Base-by-base conservation (phyloP, 805 yeast genomes). In the Candida stauntonica region DNA sequence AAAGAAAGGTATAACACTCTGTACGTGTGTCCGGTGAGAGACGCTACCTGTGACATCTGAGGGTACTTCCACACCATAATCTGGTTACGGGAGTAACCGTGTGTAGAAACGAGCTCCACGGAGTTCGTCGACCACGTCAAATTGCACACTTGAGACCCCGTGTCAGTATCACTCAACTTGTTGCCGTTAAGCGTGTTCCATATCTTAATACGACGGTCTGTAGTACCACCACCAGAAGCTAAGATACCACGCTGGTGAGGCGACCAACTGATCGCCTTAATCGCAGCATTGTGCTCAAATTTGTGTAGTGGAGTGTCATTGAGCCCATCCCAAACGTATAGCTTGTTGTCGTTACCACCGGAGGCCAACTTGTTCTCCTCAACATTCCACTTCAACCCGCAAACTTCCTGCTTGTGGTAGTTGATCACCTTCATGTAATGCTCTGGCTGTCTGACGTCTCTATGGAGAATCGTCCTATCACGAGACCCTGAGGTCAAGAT, bases 181-280 rank as follows among this genome's bases (percentile, higher is more conserved):
- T 71, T 59, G 1, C 96, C 96, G 7, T 83, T 85, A 31, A 80
- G 63, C 0, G 95, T 83, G 59, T 89, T 93, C 98, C 98, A 93
- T 17, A 88, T 78, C 60, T 89, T 86, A 50, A 93, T 82, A 28
- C 81, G 73, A 41, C 91, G 78, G 61, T 93, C 99, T 1, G 94
- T 89, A 1, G 98, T 88, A 26, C 99, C 99, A 15, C 99, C 99
- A 13, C 99, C 99, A 2, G 93, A 77, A 1, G 98, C 98, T 39
- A 93, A 61, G 3, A 89, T 72, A 1, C 98, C 97, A 39, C 97
- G 68, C 57, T 87, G 96, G 57, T 93, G 98, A 3, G 99, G 98
- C 1, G 95, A 85, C 99, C 99, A 93, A 2, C 95, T 86, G 37
- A 93, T 73, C 0, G 98, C 99, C 62, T 93, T 93, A 3, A 93